Conservation (phyloP, 1,284 basidiomycete species). For the Blastosporella zonata region DNA sequence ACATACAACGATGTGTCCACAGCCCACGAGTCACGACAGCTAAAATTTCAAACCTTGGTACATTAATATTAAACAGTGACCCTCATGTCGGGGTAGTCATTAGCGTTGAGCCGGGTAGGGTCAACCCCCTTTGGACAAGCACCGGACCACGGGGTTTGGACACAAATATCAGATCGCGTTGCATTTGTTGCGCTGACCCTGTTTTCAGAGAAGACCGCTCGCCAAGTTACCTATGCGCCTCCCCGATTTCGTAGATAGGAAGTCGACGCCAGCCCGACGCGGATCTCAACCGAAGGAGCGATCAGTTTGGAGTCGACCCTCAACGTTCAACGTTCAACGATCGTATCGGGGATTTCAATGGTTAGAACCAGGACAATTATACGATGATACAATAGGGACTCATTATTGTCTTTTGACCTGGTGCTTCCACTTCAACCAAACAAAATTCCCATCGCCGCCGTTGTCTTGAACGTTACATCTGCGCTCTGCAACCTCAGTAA, state of each 20-base stretch:
- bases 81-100: slow-evolving; percentile 2
- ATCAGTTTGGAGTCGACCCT: not conserved
- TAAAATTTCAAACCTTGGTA: slow-evolving; percentile 1
- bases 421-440: slow-evolving; percentile 61
- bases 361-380: not conserved
- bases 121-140: slow-evolving; percentile 16
- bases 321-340: not conserved
- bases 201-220: not conserved
- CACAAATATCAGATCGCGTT: slow-evolving; percentile 9
- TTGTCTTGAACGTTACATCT: slow-evolving; percentile 57
- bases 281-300: not conserved
- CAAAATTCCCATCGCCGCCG: slow-evolving; percentile 47
- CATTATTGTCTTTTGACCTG: slow-evolving; percentile 22
- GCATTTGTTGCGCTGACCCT: not conserved
- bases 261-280: slow-evolving; percentile 4
- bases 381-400: slow-evolving; percentile 7
- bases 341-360: not conserved
- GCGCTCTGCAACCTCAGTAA: slow-evolving; percentile 68
- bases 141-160: slow-evolving; percentile 4
- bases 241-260: not conserved
- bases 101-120: not conserved
- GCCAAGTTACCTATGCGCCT: not conserved
- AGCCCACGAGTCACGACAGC: not conserved
- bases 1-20: slow-evolving; percentile 6
- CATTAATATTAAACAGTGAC: slow-evolving; percentile 5